Percentiles rank a stretch among this genome's conserved stretches.
These are phyloP conservation scores for Epichloe sylvatica DNA, from an alignment of 2,329 filamentous ascomycete species.

Conservation along the genomic window DNA sequence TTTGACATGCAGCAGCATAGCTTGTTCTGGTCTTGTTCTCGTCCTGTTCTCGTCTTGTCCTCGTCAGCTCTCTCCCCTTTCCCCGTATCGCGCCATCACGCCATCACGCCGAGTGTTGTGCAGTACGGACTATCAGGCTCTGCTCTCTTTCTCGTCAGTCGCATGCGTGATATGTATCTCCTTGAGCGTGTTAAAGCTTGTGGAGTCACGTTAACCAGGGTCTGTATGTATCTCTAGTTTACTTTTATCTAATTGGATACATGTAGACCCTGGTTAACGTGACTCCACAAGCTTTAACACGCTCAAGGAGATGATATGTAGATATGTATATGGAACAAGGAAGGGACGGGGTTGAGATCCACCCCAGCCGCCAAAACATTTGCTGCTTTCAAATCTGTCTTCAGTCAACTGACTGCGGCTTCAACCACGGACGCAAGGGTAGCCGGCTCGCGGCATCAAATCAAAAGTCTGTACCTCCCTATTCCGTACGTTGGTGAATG, in stretches of 20 bases:
- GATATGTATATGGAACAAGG: background rate
- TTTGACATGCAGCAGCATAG: background rate
- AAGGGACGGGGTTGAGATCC: background rate
- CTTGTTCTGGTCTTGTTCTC: background rate
- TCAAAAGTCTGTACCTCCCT: no score
- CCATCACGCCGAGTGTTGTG: background rate
- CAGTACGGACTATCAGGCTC: background rate
- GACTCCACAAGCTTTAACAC: no score
- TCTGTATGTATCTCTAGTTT: no score
- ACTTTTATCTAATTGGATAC: no score
- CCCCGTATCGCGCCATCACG: background rate
- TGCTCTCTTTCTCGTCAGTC: background rate
- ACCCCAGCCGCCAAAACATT: background rate
- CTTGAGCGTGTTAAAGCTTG: no score
- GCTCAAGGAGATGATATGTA: no score
- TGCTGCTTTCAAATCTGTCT: background rate
- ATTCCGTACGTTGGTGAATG: no score
- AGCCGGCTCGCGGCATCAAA: no score
- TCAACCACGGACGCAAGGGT: background rate
- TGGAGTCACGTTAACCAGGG: no score
- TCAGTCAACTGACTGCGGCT: background rate
- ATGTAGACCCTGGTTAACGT: no score
- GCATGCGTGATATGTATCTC: background rate
- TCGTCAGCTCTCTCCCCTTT: background rate
- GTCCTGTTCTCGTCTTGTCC: background rate